Conservation (phyloP, 495 filamentous ascomycete species). For the Talaromyces ruber region DNA sequence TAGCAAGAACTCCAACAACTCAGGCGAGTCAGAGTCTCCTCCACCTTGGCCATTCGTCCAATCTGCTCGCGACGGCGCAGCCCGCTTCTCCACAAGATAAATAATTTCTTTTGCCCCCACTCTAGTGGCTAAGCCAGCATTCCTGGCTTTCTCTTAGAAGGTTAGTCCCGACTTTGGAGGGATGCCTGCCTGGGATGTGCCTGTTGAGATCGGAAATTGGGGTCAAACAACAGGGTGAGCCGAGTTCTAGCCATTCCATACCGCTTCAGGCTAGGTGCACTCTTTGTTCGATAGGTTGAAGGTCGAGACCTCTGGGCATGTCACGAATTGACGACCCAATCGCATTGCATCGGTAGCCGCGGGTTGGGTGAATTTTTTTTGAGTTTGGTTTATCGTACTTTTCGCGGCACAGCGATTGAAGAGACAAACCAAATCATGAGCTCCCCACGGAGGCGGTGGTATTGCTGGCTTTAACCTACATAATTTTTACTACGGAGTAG, state of each 20-base stretch:
- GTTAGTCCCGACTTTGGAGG: no score
- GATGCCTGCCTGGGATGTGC: background rate
- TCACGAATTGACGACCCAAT: background rate
- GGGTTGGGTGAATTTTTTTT: background rate
- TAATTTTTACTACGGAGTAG: background rate
- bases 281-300: background rate
- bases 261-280: background rate
- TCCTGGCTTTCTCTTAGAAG: background rate
- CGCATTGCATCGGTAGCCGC: background rate
- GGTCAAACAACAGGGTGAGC: background rate
- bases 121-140: background rate
- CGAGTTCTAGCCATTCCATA: background rate
- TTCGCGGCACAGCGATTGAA: background rate
- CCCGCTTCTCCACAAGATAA: slow-evolving; percentile 3
- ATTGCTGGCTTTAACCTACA: background rate
- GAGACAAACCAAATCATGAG: background rate
- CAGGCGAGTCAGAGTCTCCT: background rate
- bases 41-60: background rate
- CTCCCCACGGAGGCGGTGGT: background rate
- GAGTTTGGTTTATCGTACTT: background rate
- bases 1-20: background rate
- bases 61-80: background rate
- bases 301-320: background rate
- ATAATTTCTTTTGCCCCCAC: background rate
- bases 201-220: background rate